A percentile compares a stretch with the other conserved stretches of the same genome.
phyloP scores from a whole-genome alignment of 495 filamentous ascomycete species.

The Aspergillus sclerotiicarbonarius region DNA sequence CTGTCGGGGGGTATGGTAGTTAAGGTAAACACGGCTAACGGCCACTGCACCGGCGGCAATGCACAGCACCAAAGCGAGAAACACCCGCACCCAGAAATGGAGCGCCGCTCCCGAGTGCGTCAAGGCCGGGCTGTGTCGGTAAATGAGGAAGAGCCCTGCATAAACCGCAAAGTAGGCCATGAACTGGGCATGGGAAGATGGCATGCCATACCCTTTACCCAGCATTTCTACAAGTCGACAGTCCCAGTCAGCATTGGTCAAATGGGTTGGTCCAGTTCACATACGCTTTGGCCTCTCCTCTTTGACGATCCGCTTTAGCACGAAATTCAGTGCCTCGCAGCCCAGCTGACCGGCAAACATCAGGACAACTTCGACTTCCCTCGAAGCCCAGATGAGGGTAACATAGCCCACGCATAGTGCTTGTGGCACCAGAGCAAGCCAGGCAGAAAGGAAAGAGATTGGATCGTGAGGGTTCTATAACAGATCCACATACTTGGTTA shows the following conservation, averaged over 20 bases:
- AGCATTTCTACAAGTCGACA: constrained; percentile 59
- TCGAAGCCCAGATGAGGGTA: constrained; percentile 83
- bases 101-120: constrained; percentile 41
- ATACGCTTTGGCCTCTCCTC: constrained; percentile 80
- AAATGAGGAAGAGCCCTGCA: constrained; percentile 74
- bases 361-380: constrained; percentile 84
- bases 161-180: constrained; percentile 84
- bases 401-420: constrained; percentile 85
- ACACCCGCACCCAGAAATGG: constrained; percentile 54
- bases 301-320: constrained; percentile 84
- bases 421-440: constrained; percentile 90
- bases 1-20: constrained; percentile 88
- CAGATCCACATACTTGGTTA: constrained; percentile 12
- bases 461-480: constrained; percentile 82
- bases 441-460: constrained; percentile 83
- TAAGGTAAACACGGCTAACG: constrained; percentile 80
- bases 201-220: constrained; percentile 97
- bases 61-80: constrained; percentile 56
- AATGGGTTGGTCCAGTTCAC: constrained; percentile 17
- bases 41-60: constrained; percentile 67
- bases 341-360: constrained; percentile 91
- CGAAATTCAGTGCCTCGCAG: constrained; percentile 92
- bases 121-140: constrained; percentile 66
- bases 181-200: constrained; percentile 96
- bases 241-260: constrained; percentile 1